A percentile compares a stretch with the other conserved stretches of the same genome.
These are phyloP conservation scores for Kodamaea anthophila DNA, from an alignment of 1,139 yeast genomes.

Conservation along the genomic window DNA sequence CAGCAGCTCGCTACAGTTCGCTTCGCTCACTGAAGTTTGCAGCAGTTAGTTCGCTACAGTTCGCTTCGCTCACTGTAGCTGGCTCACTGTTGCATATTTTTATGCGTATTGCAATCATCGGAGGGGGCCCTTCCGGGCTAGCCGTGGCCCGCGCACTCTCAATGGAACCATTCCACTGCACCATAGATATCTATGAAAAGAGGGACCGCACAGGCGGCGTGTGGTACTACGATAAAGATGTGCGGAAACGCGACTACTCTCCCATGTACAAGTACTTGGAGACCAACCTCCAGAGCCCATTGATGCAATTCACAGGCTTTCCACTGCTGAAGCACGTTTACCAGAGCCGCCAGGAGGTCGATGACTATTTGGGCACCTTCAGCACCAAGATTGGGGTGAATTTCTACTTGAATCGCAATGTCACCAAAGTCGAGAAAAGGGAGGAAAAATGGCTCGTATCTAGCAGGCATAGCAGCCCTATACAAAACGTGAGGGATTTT, in stretches of 20 bases:
- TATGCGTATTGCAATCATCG: conserved; percentile 37
- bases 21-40: too few species aligned
- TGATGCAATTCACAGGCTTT: conserved; percentile 41
- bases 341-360: conserved; percentile 35
- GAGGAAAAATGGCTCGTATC: conserved; percentile 4
- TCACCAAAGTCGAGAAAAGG: conserved; percentile 13
- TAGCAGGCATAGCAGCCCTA: not conserved
- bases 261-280: conserved; percentile 45
- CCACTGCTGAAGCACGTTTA: conserved; percentile 12
- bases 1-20: too few species aligned
- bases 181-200: conserved; percentile 40
- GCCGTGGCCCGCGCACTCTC: conserved; percentile 45
- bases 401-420: conserved; percentile 19
- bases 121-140: conserved; percentile 49
- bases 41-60: too few species aligned
- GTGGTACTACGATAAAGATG: conserved; percentile 31
- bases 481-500: conserved; percentile 10
- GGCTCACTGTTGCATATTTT: too few species aligned
- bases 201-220: conserved; percentile 40
- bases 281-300: conserved; percentile 36
- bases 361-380: conserved; percentile 30
- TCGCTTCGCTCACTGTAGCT: too few species aligned
- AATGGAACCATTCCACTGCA: conserved; percentile 29
- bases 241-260: conserved; percentile 25
- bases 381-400: conserved; percentile 26